Evolutionary conservation across 2,329 filamentous ascomycete species (phyloP).

Genomic region (Ophiostoma populinum): DNA sequence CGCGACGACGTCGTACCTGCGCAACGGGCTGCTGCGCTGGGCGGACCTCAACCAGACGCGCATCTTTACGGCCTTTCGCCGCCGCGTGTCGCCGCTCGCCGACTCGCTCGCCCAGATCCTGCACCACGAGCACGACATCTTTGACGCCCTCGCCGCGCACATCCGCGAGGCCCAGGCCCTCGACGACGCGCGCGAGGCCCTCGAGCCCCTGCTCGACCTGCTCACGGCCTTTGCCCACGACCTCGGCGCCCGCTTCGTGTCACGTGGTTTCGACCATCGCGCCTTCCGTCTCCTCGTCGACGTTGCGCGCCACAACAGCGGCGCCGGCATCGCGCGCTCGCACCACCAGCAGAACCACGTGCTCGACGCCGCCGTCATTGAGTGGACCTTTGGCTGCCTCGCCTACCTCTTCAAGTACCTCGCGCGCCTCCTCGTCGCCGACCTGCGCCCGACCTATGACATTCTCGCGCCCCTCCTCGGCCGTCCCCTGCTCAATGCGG

Average conservation of each 20-base stretch:
- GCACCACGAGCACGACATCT: conserved; percentile 74
- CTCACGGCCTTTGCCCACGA: conserved; percentile 91
- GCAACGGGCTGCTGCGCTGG: conserved; percentile 73
- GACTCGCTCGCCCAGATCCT: conserved; percentile 86
- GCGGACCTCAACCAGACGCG: conserved; percentile 77
- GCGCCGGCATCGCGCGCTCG: conserved; percentile 6
- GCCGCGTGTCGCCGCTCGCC: conserved; percentile 58
- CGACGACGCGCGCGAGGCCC: conserved; percentile 49
- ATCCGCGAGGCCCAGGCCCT: conserved; percentile 40
- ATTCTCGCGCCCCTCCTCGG: conserved; percentile 74
- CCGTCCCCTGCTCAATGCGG: conserved; percentile 29
- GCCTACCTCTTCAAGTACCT: conserved; percentile 97
- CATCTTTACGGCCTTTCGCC: conserved; percentile 60
- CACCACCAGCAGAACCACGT: conserved; percentile 34
- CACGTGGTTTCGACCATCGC: conserved; percentile 60
- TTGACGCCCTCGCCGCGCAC: conserved; percentile 56
- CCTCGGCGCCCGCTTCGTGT: conserved; percentile 59
- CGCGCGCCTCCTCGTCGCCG: conserved; percentile 67
- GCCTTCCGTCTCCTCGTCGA: conserved; percentile 60
- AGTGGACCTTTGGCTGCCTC: conserved; percentile 90
- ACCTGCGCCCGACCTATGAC: conserved; percentile 69
- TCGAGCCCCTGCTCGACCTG: conserved; percentile 79
- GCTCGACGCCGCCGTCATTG: conserved; percentile 72
- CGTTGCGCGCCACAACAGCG: conserved; percentile 33
- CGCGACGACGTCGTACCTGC: conserved; percentile 72